Evolutionary conservation across 768 basidiomycete species (phyloP), one percentile per base, ranked within the genome.

Genomic region (Phylloporus rhodoxanthus): DNA sequence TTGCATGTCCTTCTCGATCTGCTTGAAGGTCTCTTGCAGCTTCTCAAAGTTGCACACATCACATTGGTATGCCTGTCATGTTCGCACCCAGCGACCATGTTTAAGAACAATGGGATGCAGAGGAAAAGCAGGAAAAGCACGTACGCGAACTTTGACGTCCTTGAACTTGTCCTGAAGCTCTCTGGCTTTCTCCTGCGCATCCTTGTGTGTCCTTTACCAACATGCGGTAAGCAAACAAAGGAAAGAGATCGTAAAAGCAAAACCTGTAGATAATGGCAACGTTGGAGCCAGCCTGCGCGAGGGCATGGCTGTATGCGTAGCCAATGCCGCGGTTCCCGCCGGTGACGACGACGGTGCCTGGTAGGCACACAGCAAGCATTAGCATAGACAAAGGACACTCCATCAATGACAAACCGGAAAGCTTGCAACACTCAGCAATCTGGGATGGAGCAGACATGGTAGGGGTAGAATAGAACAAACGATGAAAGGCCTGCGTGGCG

Each of bases 241-340:
- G 6, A 17, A 26, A 3, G 4, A 14, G 15, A 2, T 15, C 29
- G 8, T 3, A 20, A 3, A 19, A 19, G 8, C 47, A 58, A 15
- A 2, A 74, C 80, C 72, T 73, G 67, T 82, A 84, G 43, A 84
- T 79, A 9, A 85, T 76, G 23, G 80, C 82, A 4, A 85, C 79
- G 43, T 75, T 75, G 0, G 74, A 75, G 23, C 80, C 79, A 0
- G 82, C 76, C 38, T 70, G 58, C 17, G 80, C 80, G 30, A 80
- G 68, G 2, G 80, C 79, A 32, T 69, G 65, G 21, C 76, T 75
- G 47, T 74, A 77, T 2, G 77, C 81, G 26, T 65, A 70, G 2
- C 84, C 84, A 41, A 85, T 82, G 9, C 83, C 82, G 37, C 77
- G 69, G 56, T 78, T 80, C 2, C 81, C 81, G 3, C 83, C 83